Evolutionary conservation across 768 basidiomycete species (phyloP).

Genomic region (Pulveroboletus ravenelii): DNA sequence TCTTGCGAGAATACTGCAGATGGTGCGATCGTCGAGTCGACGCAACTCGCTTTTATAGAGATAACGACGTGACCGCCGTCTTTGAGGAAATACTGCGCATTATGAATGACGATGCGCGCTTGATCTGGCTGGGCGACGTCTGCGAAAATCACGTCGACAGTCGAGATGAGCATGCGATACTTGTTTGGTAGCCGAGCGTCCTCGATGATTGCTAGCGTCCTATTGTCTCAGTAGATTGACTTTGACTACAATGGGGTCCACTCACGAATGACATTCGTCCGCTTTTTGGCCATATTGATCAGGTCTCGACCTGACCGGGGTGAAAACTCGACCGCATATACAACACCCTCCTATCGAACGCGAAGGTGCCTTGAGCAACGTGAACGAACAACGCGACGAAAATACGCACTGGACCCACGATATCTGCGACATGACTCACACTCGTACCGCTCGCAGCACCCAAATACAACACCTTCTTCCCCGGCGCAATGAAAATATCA

Average conservation of each 20-base stretch:
- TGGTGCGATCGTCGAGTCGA: constrained; percentile 92
- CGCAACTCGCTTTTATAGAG: constrained; percentile 98
- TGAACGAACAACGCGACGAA: not conserved
- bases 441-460: constrained; percentile 98
- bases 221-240: constrained; percentile 1
- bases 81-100: constrained; percentile 95
- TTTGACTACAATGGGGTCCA: constrained; percentile 10
- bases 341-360: constrained; percentile 73
- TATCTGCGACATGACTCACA: constrained; percentile 98
- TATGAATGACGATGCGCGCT: constrained; percentile 90
- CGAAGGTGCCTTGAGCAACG: not conserved
- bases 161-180: constrained; percentile 94
- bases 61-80: constrained; percentile 89
- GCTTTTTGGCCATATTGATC: constrained; percentile 99
- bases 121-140: constrained; percentile 99
- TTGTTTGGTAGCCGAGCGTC: constrained; percentile 95
- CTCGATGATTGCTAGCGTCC: constrained; percentile 78
- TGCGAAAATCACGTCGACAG: constrained; percentile 97
- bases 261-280: constrained; percentile 97
- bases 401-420: constrained; percentile 84
- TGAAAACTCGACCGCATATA: constrained; percentile 99
- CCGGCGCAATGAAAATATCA: constrained; percentile 86
- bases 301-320: constrained; percentile 94
- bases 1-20: constrained; percentile 87
- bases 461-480: constrained; percentile 94